Conservation (phyloP, 345 rosid genomes). For the Leavenworthia alabamica region DNA sequence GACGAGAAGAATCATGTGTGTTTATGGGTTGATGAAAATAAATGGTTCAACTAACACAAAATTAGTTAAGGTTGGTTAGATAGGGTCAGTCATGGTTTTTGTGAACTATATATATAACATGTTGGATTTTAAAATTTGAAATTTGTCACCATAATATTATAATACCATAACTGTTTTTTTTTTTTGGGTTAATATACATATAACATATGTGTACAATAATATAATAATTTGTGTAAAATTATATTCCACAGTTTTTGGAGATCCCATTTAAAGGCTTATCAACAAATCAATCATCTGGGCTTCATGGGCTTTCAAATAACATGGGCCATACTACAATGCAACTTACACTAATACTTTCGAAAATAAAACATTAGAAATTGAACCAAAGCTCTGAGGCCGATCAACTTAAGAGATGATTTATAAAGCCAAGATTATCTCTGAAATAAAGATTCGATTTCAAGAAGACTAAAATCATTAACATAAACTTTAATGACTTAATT, state of each 20-base stretch:
- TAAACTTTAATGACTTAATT: background rate
- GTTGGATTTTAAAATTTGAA: background rate
- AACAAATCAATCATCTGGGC: background rate
- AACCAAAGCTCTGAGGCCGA: background rate
- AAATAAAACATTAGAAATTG: background rate
- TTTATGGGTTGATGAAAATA: conserved; percentile 12
- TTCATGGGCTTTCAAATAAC: conserved; percentile 4
- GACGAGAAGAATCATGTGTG: conserved; percentile 6
- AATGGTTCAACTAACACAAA: conserved; percentile 33
- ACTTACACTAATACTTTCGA: background rate
- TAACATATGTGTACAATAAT: background rate
- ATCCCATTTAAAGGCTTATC: background rate
- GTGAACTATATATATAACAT: conserved; percentile 21
- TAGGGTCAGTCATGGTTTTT: conserved; percentile 36
- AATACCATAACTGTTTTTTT: background rate
- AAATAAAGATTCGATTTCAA: background rate
- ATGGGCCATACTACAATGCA: background rate
- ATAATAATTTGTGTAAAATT: background rate
- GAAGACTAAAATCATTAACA: background rate
- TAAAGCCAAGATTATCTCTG: background rate
- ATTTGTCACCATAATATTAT: background rate
- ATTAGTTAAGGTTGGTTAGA: conserved; percentile 24
- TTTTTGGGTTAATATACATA: background rate
- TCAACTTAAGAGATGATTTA: background rate
- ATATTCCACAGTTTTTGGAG: background rate